Evolutionary conservation across 1,284 basidiomycete species (phyloP), one percentile per base, ranked within the genome.

Genomic region (Cystobasidiaceae sp.): DNA sequence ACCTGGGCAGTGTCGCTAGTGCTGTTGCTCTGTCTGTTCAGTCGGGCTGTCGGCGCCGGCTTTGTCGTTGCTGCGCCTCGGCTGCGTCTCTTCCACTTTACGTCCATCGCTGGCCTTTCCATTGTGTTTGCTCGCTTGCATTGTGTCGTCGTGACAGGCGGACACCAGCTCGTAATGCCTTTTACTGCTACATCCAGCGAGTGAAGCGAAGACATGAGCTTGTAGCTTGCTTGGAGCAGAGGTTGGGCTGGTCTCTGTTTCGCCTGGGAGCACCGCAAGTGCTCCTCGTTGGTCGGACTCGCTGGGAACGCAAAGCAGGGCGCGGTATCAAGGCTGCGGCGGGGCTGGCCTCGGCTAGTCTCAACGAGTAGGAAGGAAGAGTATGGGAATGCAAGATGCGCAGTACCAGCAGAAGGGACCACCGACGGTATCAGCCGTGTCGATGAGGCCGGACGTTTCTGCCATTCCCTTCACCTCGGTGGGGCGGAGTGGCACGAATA

Each of bases 401-500:
- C 15, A 43, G 23, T 17, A 17, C 9, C 23, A 15, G 45, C 39
- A 56, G 54, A n/a, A 17, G 54, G 41, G 54, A 56, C 54, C 39
- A 56, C 34, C 54, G 54, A 44, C 30, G 54, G 54, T 34, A 33
- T 56, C 41, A 56, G 54, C n/a, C 27, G 45, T 49, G 44, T 59
- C 44, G 56, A 59, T 59, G 56, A 59, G 48, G 56, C 56, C 56
- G 56, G 56, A 59, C 56, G 56, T 46, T 59, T 49, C 44, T 45
- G n/a, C 39, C n/a, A 17, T 45, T 32, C 50, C 41, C 33, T 39
- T 8, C 15, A 8, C 30, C 8, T 56, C 54, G 32, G 21, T 23
- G 43, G 43, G n/a, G 30, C 9, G 15, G n/a, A 7, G 44, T 34
- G 32, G 54, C 37, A 25, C 34, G 56, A 49, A 49, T 46, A 56